Conservation (phyloP, 129 eudicot species). For the Deinandra increscens region DNA sequence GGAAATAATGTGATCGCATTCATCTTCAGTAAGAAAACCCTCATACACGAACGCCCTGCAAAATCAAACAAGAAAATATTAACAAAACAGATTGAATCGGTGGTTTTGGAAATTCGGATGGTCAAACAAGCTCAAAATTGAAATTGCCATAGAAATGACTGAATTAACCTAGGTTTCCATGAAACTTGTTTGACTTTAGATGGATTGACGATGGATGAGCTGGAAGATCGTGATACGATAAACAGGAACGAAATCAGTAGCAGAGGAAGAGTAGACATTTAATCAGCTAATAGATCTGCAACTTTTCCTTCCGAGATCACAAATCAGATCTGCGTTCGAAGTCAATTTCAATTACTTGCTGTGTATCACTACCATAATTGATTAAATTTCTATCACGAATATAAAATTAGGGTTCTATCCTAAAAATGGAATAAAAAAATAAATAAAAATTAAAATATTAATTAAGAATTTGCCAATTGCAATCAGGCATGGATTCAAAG, state of each 20-base stretch:
- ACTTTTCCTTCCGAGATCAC: neutral
- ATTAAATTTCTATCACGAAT: neutral
- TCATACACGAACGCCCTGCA: constrained; percentile 91
- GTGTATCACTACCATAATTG: neutral
- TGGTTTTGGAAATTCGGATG: neutral
- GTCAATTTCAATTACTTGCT: constrained; percentile 3
- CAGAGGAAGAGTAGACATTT: constrained; percentile 16
- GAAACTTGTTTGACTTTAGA: constrained; percentile 84
- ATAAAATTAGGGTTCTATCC: constrained; percentile 21
- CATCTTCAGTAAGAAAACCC: constrained; percentile 82
- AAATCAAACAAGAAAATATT: neutral
- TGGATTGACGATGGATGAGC: constrained; percentile 69
- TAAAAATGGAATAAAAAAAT: neutral
- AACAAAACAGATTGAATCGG: neutral
- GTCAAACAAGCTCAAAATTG: constrained; percentile 6
- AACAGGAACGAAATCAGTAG: constrained; percentile 42
- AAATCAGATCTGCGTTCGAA: constrained; percentile 23
- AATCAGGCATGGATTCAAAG: neutral
- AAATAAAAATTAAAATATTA: neutral
- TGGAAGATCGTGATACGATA: constrained; percentile 41
- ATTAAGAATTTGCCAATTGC: neutral
- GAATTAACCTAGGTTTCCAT: constrained; percentile 83
- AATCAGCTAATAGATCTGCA: constrained; percentile 24
- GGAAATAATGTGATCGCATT: constrained; percentile 84
- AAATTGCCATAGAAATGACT: constrained; percentile 8